phyloP scores from a whole-genome alignment of 306 rosid genomes.

The Bauhinia variegata region DNA sequence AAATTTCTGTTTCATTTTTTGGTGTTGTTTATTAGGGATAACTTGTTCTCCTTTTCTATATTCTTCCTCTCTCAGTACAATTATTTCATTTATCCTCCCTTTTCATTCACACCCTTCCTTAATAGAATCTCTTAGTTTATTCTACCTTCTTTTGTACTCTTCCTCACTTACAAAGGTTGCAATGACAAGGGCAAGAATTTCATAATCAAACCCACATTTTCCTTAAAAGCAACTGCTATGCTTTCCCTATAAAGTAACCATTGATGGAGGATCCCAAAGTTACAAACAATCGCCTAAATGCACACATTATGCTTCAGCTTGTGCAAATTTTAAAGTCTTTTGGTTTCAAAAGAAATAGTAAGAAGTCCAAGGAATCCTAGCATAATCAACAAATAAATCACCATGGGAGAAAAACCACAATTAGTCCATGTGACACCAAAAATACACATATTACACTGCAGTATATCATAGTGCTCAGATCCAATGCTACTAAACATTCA shows the following conservation, averaged over 20 bases:
- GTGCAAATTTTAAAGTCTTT: background rate
- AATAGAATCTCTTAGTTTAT: too few relatives aligned
- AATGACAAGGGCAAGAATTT: too few relatives aligned
- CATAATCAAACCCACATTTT: too few relatives aligned
- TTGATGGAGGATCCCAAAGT: background rate
- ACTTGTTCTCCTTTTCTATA: too few relatives aligned
- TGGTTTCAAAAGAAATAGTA: background rate
- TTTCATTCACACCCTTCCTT: too few relatives aligned
- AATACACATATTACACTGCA: background rate
- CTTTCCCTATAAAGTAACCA: background rate
- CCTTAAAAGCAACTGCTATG: too few relatives aligned
- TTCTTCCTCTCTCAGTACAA: too few relatives aligned
- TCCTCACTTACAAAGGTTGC: too few relatives aligned
- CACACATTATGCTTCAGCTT: background rate
- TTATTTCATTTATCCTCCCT: too few relatives aligned
- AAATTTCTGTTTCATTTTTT: too few relatives aligned
- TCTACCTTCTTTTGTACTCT: too few relatives aligned
- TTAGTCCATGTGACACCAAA: background rate
- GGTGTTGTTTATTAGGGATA: too few relatives aligned
- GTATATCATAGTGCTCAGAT: background rate
- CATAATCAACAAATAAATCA: background rate
- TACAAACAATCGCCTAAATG: background rate
- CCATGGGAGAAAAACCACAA: background rate
- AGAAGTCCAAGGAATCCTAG: background rate
- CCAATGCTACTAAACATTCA: background rate